phyloP scores from a whole-genome alignment of 306 rosid genomes.

The Cyclanthera cordifolia region DNA sequence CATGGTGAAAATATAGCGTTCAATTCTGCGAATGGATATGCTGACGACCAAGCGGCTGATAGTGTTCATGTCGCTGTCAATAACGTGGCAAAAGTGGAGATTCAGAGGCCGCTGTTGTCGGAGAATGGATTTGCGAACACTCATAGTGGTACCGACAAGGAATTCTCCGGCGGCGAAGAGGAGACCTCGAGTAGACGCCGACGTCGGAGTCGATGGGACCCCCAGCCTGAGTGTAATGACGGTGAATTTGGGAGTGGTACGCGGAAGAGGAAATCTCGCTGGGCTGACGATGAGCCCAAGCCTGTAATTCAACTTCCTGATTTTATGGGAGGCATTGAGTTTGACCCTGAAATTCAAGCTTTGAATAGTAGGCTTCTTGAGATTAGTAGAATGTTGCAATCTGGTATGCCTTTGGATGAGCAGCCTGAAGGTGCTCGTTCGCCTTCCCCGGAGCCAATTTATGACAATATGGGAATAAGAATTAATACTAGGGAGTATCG shows the following conservation, averaged over 20 bases:
- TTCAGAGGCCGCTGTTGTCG: constrained; percentile 37
- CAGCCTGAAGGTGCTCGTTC: constrained; percentile 95
- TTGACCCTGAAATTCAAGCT: constrained; percentile 93
- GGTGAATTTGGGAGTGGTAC: constrained; percentile 48
- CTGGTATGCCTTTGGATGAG: constrained; percentile 86
- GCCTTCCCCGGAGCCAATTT: constrained; percentile 91
- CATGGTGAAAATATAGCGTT: constrained; percentile 5
- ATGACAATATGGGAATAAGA: constrained; percentile 87
- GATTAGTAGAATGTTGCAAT: constrained; percentile 84
- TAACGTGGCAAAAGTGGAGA: constrained; percentile 15
- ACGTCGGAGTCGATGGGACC: constrained; percentile 92
- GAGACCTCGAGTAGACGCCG: constrained; percentile 76
- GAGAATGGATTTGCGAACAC: constrained; percentile 64
- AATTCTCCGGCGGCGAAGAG: constrained; percentile 83
- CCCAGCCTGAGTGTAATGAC: constrained; percentile 72
- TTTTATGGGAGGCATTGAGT: constrained; percentile 93
- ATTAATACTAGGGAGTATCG: constrained; percentile 89
- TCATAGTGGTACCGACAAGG: constrained; percentile 70
- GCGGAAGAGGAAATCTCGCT: constrained; percentile 73
- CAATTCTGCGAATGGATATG: constrained; percentile 6
- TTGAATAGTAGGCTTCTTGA: constrained; percentile 81
- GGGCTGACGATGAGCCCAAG: constrained; percentile 96
- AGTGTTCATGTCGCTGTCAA: not conserved
- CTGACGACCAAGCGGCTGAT: not conserved
- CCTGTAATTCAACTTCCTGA: constrained; percentile 85